phyloP scores from a whole-genome alignment of 2,329 filamentous ascomycete genomes.

The Chaetomium globosum region DNA sequence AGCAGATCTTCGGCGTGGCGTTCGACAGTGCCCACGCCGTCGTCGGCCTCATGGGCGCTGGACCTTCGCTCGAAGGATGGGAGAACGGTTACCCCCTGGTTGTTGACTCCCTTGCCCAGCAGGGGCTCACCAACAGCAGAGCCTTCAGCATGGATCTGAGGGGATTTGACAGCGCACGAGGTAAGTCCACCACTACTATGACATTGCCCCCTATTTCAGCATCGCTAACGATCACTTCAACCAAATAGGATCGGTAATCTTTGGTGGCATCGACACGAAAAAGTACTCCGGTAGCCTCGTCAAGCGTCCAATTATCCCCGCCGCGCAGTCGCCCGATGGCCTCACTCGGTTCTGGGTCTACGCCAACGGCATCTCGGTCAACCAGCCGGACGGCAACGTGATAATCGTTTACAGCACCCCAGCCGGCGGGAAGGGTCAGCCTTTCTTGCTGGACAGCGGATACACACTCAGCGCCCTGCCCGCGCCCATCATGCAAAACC shows the following conservation, averaged over 20 bases:
- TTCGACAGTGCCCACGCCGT: slow-evolving; percentile 2
- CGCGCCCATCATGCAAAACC: slow-evolving; percentile 7
- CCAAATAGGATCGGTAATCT: slow-evolving; percentile 43
- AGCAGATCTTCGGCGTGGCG: slow-evolving; percentile 23
- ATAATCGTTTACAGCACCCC: slow-evolving; percentile 11
- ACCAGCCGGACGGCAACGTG: slow-evolving; percentile 14
- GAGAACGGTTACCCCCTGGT: slow-evolving; percentile 19
- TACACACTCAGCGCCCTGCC: slow-evolving; percentile 22
- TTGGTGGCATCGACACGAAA: slow-evolving; percentile 59
- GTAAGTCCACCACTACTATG: background rate
- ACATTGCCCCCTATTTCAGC: background rate
- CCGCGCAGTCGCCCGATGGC: slow-evolving; percentile 9
- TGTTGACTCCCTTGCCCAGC: slow-evolving; percentile 25
- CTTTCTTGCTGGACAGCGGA: slow-evolving; percentile 21
- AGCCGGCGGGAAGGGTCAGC: background rate
- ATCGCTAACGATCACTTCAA: background rate
- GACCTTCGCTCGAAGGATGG: slow-evolving; percentile 3
- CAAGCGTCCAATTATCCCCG: slow-evolving; percentile 57
- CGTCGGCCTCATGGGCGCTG: slow-evolving; percentile 17
- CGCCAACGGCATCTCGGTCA: slow-evolving; percentile 23
- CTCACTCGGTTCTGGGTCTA: slow-evolving; percentile 10
- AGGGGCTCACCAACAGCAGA: slow-evolving; percentile 25
- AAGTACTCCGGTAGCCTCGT: slow-evolving; percentile 59
- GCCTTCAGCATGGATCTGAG: slow-evolving; percentile 29
- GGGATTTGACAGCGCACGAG: slow-evolving; percentile 10